phyloP scores from a whole-genome alignment of 495 filamentous ascomycete genomes.

The Neurospora sp. region DNA sequence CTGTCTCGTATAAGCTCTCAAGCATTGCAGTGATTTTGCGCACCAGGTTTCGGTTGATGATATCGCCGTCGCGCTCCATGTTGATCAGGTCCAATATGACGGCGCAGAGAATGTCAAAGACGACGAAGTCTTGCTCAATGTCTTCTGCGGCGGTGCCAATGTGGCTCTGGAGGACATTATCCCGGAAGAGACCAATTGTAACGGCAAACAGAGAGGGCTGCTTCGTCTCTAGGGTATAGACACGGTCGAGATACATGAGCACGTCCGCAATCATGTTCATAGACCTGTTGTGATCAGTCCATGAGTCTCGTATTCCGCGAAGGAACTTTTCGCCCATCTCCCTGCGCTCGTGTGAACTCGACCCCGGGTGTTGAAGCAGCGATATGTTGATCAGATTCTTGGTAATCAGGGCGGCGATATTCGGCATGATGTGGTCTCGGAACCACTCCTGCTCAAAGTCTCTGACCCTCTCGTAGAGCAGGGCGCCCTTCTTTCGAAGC shows the following conservation, averaged over 20 bases:
- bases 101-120: slow-evolving; percentile 63
- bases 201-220: slow-evolving; percentile 72
- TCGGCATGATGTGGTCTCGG: slow-evolving; percentile 51
- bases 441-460: slow-evolving; percentile 76
- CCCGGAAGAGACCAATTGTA: slow-evolving; percentile 79
- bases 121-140: slow-evolving; percentile 27
- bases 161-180: slow-evolving; percentile 57
- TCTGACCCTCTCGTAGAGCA: slow-evolving; percentile 73
- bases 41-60: slow-evolving; percentile 74
- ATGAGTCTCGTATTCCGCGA: slow-evolving; percentile 60
- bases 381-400: slow-evolving; percentile 43
- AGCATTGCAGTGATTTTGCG: slow-evolving; percentile 84
- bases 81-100: slow-evolving; percentile 86
- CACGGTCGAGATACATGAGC: slow-evolving; percentile 95
- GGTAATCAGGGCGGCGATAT: slow-evolving; percentile 52
- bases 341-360: slow-evolving; percentile 64
- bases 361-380: slow-evolving; percentile 35
- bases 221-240: slow-evolving; percentile 59
- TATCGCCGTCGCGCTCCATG: slow-evolving; percentile 83
- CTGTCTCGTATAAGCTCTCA: slow-evolving; percentile 76
- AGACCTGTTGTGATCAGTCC: slow-evolving; percentile 79
- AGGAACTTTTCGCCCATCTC: slow-evolving; percentile 78
- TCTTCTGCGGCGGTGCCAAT: slow-evolving; percentile 24
- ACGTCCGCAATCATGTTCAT: slow-evolving; percentile 99
- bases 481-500: slow-evolving; percentile 70